A percentile compares a stretch with the other conserved stretches of the same genome.
phyloP scores from a whole-genome alignment of 148 eudicot species.

The Rhododendron williamsianum region DNA sequence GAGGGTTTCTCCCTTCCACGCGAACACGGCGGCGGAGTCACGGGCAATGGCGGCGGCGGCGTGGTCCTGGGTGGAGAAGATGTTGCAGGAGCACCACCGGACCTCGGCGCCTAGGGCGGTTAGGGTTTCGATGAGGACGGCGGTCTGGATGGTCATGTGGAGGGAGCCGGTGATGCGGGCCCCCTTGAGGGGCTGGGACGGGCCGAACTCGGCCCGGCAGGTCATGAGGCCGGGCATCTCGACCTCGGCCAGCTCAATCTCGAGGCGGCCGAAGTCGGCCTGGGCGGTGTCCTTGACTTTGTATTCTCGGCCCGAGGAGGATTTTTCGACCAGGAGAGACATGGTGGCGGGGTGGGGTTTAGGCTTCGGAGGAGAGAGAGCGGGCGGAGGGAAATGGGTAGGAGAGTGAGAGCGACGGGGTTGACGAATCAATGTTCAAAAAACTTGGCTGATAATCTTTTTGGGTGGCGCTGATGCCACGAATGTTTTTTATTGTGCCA shows the following conservation, averaged over 20 bases:
- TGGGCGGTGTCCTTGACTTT: constrained; percentile 93
- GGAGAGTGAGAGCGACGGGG: too few species aligned
- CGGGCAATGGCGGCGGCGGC: constrained; percentile 92
- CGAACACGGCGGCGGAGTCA: constrained; percentile 86
- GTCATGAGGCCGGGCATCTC: constrained; percentile 97
- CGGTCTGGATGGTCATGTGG: constrained; percentile 97
- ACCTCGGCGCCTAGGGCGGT: constrained; percentile 86
- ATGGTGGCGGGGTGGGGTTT: constrained; percentile 14
- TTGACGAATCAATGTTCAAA: too few species aligned
- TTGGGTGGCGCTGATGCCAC: too few species aligned
- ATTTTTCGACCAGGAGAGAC: constrained; percentile 74
- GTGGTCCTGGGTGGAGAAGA: constrained; percentile 95
- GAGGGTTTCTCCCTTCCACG: constrained; percentile 97
- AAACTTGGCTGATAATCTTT: too few species aligned
- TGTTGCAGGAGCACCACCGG: constrained; percentile 96
- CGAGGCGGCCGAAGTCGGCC: constrained; percentile 95
- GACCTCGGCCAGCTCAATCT: constrained; percentile 87
- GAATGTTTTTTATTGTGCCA: too few species aligned
- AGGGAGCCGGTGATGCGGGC: constrained; percentile 84
- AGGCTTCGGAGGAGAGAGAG: too few species aligned
- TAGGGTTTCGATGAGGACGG: constrained; percentile 86
- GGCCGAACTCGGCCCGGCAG: constrained; percentile 74
- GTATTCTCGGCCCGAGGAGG: constrained; percentile 71
- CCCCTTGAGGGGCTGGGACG: constrained; percentile 81
- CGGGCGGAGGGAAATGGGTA: too few species aligned